Conservation (phyloP, 805 yeast species). For the Nakazawaea pomicola region DNA sequence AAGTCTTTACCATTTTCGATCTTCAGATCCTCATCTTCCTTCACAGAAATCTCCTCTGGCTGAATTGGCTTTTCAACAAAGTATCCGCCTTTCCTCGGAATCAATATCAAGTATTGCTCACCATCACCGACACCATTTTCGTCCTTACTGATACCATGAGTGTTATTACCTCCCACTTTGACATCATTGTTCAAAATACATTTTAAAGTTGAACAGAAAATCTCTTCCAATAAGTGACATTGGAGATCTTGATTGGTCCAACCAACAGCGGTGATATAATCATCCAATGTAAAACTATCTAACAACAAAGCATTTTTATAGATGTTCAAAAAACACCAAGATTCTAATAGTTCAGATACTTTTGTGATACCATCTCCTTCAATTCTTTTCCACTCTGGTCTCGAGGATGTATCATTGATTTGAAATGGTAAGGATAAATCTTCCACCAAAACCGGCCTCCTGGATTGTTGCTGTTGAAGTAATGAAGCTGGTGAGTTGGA, state of each 20-base stretch:
- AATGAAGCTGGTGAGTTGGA: no score
- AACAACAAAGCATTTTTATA: constrained; percentile 58
- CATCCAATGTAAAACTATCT: constrained; percentile 80
- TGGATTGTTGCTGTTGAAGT: not conserved
- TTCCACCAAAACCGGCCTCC: constrained; percentile 17
- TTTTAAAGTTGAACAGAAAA: constrained; percentile 61
- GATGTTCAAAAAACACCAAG: constrained; percentile 73
- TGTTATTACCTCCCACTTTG: constrained; percentile 24
- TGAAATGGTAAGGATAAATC: constrained; percentile 28
- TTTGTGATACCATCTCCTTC: constrained; percentile 17
- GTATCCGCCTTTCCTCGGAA: constrained; percentile 15
- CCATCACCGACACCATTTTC: constrained; percentile 15
- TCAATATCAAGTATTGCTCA: constrained; percentile 11
- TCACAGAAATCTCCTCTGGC: constrained; percentile 18
- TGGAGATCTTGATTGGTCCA: constrained; percentile 40
- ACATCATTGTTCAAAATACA: constrained; percentile 44
- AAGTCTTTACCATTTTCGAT: no score
- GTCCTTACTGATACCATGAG: constrained; percentile 16
- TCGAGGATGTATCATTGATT: constrained; percentile 14
- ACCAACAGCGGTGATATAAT: constrained; percentile 53
- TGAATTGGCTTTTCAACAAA: constrained; percentile 20
- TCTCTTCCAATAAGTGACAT: constrained; percentile 55
- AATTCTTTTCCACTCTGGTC: constrained; percentile 23
- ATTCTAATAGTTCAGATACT: constrained; percentile 48
- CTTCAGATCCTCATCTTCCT: constrained; percentile 18